These are phyloP conservation scores for Balakata baccata DNA, from an alignment of 345 rosid species.

Conservation along the genomic window DNA sequence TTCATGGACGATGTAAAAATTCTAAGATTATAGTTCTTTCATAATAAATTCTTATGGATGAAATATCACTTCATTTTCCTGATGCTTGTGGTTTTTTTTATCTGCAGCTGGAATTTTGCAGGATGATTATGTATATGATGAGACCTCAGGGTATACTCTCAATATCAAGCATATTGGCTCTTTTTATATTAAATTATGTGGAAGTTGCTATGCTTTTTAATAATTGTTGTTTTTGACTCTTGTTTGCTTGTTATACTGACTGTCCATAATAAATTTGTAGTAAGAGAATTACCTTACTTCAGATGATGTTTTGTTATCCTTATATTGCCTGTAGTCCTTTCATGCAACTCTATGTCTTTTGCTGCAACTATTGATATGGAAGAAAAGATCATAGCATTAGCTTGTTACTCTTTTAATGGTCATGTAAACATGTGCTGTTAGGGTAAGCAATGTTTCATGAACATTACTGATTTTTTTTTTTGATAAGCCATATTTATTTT, in stretches of 20 bases:
- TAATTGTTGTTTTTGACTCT: background rate
- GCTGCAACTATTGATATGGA: background rate
- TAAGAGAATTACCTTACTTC: background rate
- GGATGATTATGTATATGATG: constrained; percentile 79
- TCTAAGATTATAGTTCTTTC: background rate
- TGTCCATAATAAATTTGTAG: background rate
- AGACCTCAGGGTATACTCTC: constrained; percentile 71
- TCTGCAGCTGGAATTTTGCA: constrained; percentile 53
- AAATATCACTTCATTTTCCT: constrained; percentile 6
- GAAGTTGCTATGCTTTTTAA: background rate
- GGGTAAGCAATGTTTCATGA: background rate
- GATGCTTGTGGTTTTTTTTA: constrained; percentile 1
- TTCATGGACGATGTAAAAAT: background rate
- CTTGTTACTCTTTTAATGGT: background rate
- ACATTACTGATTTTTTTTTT: constrained; percentile 8
- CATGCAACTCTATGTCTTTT: background rate
- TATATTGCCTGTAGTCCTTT: background rate
- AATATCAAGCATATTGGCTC: constrained; percentile 1
- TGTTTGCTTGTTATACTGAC: background rate
- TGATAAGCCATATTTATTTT: no score
- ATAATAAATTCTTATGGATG: background rate
- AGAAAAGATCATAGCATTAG: background rate
- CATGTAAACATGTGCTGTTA: background rate
- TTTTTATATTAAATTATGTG: background rate
- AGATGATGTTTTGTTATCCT: background rate